These are phyloP conservation scores for Phytophthora gonapodyides DNA, from an alignment of 352 stramenopile genomes.

Conservation along the genomic window DNA sequence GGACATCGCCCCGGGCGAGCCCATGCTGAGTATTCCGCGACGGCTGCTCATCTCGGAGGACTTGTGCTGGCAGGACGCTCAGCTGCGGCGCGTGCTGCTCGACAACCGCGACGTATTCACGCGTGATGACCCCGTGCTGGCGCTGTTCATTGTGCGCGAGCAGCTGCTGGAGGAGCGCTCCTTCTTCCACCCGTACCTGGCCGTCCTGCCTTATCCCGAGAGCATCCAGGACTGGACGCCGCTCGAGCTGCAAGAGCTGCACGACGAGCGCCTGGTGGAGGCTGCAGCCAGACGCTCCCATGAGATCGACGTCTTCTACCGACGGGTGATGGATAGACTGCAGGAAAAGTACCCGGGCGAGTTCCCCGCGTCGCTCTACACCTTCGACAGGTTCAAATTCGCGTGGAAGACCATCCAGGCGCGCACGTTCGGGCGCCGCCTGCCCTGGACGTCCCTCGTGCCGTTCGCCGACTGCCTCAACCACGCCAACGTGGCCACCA, in stretches of 20 bases:
- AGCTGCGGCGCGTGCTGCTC: slow-evolving; percentile 49
- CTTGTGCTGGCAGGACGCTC: slow-evolving; percentile 55
- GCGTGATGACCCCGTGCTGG: slow-evolving; percentile 81
- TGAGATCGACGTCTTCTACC: slow-evolving; percentile 68
- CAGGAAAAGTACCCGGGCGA: slow-evolving; percentile 50
- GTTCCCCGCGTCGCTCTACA: slow-evolving; percentile 62
- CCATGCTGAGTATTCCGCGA: slow-evolving; percentile 70
- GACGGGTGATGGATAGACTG: slow-evolving; percentile 51
- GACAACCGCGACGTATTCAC: slow-evolving; percentile 71
- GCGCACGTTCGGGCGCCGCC: slow-evolving; percentile 88
- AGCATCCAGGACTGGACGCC: slow-evolving; percentile 85
- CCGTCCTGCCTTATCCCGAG: slow-evolving; percentile 77
- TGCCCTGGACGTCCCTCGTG: slow-evolving; percentile 92
- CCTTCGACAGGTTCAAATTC: slow-evolving; percentile 73
- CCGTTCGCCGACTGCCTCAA: slow-evolving; percentile 94
- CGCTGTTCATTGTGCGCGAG: slow-evolving; percentile 86
- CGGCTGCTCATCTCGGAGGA: slow-evolving; percentile 78
- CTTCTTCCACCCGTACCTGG: slow-evolving; percentile 90
- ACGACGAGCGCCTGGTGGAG: slow-evolving; percentile 62
- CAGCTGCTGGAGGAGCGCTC: slow-evolving; percentile 57
- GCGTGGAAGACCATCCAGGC: slow-evolving; percentile 91
- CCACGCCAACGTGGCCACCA: slow-evolving; percentile 89
- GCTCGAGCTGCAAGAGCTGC: slow-evolving; percentile 69
- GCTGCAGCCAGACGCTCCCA: slow-evolving; percentile 47
- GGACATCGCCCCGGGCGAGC: slow-evolving; percentile 60